phyloP scores from a whole-genome alignment of 331 rosid species.

The Malus hybrid region DNA sequence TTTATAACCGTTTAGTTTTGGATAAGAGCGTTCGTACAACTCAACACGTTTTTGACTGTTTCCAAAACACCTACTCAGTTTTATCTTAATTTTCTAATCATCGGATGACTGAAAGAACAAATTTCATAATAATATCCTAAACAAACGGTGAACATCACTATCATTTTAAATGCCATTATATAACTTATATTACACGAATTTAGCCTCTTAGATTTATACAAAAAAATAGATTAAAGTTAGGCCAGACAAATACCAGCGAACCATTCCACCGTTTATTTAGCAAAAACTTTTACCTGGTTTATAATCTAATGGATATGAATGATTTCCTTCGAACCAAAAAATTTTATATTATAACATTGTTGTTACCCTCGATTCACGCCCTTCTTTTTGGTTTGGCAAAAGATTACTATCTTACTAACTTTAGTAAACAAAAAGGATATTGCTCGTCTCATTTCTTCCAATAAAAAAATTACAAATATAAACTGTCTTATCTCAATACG shows the following conservation, averaged over 20 bases:
- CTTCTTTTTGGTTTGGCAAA: neutral
- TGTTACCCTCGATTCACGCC: neutral
- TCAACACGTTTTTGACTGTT: neutral
- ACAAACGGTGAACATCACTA: accelerated
- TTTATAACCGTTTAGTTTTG: neutral
- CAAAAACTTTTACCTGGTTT: neutral
- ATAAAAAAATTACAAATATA: too few species aligned
- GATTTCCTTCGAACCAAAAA: too few species aligned
- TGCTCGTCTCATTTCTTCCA: neutral
- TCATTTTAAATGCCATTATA: too few species aligned
- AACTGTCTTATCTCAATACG: too few species aligned
- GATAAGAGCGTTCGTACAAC: neutral
- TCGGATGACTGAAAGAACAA: too few species aligned
- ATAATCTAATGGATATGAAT: neutral
- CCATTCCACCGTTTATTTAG: neutral
- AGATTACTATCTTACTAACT: neutral
- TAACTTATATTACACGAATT: neutral
- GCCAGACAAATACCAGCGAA: accelerated
- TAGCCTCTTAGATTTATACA: accelerated
- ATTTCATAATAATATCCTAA: too few species aligned
- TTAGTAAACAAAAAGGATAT: neutral
- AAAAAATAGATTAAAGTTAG: too few species aligned
- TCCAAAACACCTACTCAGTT: neutral
- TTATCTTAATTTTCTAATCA: neutral
- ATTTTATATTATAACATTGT: neutral